Evolutionary conservation across 2,329 filamentous ascomycete genomes (phyloP).

Genomic region (Alternaria atra): DNA sequence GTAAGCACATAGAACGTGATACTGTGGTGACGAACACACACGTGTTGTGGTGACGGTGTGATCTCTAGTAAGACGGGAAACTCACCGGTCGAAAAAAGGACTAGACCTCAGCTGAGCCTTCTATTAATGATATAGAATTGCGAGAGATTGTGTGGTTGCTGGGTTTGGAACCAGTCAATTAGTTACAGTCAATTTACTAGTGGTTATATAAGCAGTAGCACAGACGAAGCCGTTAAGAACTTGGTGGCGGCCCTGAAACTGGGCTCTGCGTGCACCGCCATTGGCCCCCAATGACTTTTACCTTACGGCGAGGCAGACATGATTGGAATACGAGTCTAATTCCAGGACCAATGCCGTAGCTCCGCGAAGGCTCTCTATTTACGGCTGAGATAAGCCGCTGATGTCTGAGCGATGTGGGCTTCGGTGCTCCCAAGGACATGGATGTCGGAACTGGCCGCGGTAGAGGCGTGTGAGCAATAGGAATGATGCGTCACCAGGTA

Average conservation of each 20-base stretch:
- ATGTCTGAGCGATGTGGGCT: constrained; percentile 4
- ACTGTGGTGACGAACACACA: background rate
- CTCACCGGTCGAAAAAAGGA: constrained; percentile 4
- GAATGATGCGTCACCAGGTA: background rate
- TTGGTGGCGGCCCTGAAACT: constrained; percentile 11
- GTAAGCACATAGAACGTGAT: background rate
- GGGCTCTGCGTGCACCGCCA: constrained; percentile 13
- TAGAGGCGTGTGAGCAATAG: background rate
- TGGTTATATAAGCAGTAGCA: constrained; percentile 6
- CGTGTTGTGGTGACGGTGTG: constrained; percentile 3
- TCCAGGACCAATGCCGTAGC: background rate
- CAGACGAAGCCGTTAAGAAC: constrained; percentile 5
- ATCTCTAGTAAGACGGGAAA: constrained; percentile 6
- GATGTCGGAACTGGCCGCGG: constrained; percentile 1
- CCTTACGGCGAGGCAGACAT: constrained; percentile 24
- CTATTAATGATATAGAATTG: background rate
- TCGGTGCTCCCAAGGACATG: background rate
- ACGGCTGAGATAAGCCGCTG: constrained; percentile 13
- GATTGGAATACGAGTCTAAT: constrained; percentile 11
- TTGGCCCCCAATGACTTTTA: constrained; percentile 10
- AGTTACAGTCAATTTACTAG: background rate
- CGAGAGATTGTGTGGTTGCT: background rate
- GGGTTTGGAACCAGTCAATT: background rate
- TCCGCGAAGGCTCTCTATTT: constrained; percentile 10
- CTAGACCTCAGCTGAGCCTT: background rate